Conservation (phyloP, 2,329 filamentous ascomycete genomes). For the Cladosporium halotolerans region DNA sequence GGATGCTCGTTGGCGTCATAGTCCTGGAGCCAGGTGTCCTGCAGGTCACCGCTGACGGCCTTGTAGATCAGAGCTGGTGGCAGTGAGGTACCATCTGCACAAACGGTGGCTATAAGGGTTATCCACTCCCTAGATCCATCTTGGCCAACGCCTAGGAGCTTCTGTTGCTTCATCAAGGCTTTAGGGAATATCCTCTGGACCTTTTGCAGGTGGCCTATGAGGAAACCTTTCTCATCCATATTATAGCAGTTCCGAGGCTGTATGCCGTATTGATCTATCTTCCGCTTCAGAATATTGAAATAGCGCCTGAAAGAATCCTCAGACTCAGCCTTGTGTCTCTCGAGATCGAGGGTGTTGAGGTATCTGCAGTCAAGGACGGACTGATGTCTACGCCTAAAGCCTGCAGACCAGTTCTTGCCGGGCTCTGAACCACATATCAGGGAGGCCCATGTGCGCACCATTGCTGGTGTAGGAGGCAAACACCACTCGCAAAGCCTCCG, state of each 20-base stretch:
- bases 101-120: background rate
- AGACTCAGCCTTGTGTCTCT: background rate
- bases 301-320: background rate
- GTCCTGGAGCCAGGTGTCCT: background rate
- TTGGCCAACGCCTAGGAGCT: background rate
- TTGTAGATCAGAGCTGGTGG: background rate
- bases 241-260: background rate
- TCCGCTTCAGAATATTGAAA: background rate
- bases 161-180: background rate
- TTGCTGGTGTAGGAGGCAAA: background rate
- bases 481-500: background rate
- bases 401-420: background rate
- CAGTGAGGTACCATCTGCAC: background rate
- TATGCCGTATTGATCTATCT: background rate
- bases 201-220: background rate
- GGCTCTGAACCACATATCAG: background rate
- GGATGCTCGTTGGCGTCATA: background rate
- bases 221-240: background rate
- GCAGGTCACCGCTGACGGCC: background rate
- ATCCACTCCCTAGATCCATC: background rate
- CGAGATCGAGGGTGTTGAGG: background rate
- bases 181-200: constrained; percentile 1
- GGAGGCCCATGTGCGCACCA: background rate
- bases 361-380: background rate
- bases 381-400: background rate